Base-by-base conservation (phyloP, 345 rosid species). In the Populus davidiana region DNA sequence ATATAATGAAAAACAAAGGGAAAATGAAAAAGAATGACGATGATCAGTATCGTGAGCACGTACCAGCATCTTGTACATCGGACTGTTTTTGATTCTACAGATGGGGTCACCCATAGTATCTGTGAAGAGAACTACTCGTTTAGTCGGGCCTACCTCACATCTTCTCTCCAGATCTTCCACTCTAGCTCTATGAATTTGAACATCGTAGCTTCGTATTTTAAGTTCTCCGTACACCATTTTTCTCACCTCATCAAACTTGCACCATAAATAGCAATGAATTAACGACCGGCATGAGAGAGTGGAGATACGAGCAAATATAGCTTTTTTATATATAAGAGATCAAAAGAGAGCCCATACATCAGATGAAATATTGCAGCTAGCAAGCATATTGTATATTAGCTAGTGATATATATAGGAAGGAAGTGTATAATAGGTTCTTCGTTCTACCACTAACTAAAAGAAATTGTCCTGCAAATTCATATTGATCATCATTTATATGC, bases 71-170 rank as follows among this genome's bases (percentile, higher is more conserved):
- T 68, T 86, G 87, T 73, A 88, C 68, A 87, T 54, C 44, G 93
- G 98, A 80, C 87, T 86, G 74, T 91, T 88, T 76, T 96, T 73
- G 85, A 93, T 90, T 79, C 98, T 85, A 83, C 96, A 89, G 35
- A 89, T 86, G 84, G 98, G 98, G 90, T 93, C 98, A 56, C 98
- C 98, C 84, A 93, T 44, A 68, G 87, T 86, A 78, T 93, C 94
- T 11, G 91, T 90, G 85, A 78, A 88, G 85, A 91, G 90, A 76
- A 84, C 84, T 13, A 85, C 89, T 81, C 86, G 80, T 59, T 85
- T 81, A 54, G 85, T 72, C 31, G 91, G 89, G 50, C 92, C 93
- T 81, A 90, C 92, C 87, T 89, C 96, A 69, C 98, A 91, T 61
- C 90, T 82, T 81, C 89, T 83, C 81, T 89, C 93, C 21, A 93